These are phyloP conservation scores for Trichosporon ovoides DNA, from an alignment of 1,284 basidiomycete species.

Conservation along the genomic window DNA sequence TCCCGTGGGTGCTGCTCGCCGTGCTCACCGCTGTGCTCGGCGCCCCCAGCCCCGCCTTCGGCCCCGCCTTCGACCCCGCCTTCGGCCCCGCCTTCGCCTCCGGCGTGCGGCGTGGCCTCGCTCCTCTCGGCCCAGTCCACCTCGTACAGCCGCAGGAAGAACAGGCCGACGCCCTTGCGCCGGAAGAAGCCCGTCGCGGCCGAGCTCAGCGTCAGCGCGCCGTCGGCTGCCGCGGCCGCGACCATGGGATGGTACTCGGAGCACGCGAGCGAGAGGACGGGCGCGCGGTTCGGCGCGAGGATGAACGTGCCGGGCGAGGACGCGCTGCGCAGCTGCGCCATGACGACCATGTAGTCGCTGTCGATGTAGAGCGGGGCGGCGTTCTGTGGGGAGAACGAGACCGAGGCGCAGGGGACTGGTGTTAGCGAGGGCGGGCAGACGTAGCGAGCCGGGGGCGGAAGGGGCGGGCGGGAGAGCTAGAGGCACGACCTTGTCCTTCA, in stretches of 20 bases:
- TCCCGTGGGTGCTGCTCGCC: too few species aligned
- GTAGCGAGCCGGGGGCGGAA: not conserved
- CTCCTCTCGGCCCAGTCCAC: slow-evolving; percentile 62
- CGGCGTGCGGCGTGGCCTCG: not conserved
- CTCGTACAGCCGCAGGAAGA: slow-evolving; percentile 72
- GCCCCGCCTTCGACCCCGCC: too few species aligned
- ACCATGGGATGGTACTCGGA: slow-evolving; percentile 84
- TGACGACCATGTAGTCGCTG: slow-evolving; percentile 34
- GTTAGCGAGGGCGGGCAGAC: not conserved
- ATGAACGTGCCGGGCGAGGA: slow-evolving; percentile 13
- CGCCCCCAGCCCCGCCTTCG: too few species aligned
- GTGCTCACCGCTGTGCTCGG: too few species aligned
- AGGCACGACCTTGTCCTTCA: too few species aligned
- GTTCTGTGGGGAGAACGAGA: slow-evolving; percentile 34
- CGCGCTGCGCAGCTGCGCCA: slow-evolving; percentile 28
- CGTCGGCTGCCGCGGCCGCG: slow-evolving; percentile 74
- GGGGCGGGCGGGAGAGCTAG: not conserved
- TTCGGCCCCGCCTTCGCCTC: too few species aligned
- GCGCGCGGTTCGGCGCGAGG: slow-evolving; percentile 52
- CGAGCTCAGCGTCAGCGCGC: slow-evolving; percentile 53
- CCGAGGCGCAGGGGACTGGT: slow-evolving; percentile 33
- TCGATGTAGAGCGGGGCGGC: slow-evolving; percentile 35
- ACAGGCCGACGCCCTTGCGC: slow-evolving; percentile 53
- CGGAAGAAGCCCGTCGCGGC: slow-evolving; percentile 27
- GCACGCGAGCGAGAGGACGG: slow-evolving; percentile 70